phyloP scores from a whole-genome alignment of 2,329 filamentous ascomycete species.

The Fusarium odoratissimum region DNA sequence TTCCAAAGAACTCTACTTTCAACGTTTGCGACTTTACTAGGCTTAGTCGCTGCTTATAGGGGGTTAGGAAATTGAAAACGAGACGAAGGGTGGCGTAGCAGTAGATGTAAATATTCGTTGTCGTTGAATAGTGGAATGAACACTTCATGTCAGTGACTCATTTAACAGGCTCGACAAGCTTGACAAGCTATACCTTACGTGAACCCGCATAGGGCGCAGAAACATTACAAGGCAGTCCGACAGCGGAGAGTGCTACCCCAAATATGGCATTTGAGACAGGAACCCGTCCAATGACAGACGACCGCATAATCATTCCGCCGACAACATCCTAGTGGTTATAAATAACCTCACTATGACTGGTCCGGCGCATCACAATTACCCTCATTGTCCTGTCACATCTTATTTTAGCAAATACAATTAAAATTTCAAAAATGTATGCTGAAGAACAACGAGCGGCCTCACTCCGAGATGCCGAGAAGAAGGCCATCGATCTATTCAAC shows the following conservation, averaged over 20 bases:
- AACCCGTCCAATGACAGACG: not conserved
- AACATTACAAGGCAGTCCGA: not conserved
- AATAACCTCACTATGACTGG: not conserved
- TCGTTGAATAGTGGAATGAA: too few species aligned
- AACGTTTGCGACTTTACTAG: too few species aligned
- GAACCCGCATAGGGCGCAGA: not conserved
- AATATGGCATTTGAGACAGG: not conserved
- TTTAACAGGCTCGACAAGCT: too few species aligned
- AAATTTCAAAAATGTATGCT: not conserved
- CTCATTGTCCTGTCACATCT: not conserved
- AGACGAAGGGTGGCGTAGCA: too few species aligned
- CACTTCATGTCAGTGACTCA: too few species aligned
- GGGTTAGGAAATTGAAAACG: too few species aligned
- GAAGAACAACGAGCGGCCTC: not conserved
- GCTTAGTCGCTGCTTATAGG: too few species aligned
- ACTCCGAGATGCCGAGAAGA: not conserved
- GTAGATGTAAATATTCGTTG: too few species aligned
- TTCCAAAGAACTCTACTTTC: too few species aligned
- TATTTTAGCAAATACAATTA: not conserved
- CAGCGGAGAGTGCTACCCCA: not conserved
- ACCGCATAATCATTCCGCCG: not conserved
- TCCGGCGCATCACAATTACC: fast-evolving
- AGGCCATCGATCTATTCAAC: not conserved
- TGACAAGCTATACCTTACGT: not conserved
- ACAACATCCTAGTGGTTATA: not conserved